phyloP scores from a whole-genome alignment of 306 rosid species.

The Castanopsis chinensis region DNA sequence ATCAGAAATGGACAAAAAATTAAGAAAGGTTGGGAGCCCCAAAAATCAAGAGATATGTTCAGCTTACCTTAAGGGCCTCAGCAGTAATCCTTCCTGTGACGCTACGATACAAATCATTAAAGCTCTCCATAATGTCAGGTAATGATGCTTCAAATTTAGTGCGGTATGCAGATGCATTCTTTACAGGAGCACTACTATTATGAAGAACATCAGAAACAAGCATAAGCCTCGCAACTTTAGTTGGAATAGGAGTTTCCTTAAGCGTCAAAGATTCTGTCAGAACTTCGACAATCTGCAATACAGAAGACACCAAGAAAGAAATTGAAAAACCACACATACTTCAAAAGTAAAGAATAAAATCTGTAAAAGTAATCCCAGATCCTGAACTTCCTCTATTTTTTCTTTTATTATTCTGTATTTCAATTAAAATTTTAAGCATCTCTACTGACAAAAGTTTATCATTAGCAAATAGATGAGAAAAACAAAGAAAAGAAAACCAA shows the following conservation, averaged over 20 bases:
- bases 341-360: slow-evolving; percentile 9
- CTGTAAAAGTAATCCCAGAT: slow-evolving; percentile 1
- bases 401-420: background rate
- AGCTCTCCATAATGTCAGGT: slow-evolving; percentile 98
- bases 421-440: background rate
- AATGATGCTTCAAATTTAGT: slow-evolving; percentile 93
- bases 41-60: background rate
- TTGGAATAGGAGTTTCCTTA: slow-evolving; percentile 95
- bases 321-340: background rate
- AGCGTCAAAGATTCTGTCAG: slow-evolving; percentile 97
- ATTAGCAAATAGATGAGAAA: background rate
- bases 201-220: slow-evolving; percentile 99
- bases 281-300: slow-evolving; percentile 92
- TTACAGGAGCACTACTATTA: slow-evolving; percentile 99
- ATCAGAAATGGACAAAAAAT: background rate
- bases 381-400: slow-evolving; percentile 2
- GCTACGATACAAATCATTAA: slow-evolving; percentile 89
- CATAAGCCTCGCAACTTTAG: slow-evolving; percentile 99
- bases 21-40: background rate
- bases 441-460: background rate
- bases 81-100: slow-evolving; percentile 96
- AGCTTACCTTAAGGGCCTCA: slow-evolving; percentile 89
- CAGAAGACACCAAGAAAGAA: slow-evolving; percentile 13
- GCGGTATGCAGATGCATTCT: slow-evolving; percentile 99
- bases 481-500: background rate